phyloP scores from a whole-genome alignment of 2,329 filamentous ascomycete species.

The Exophiala calicioides region DNA sequence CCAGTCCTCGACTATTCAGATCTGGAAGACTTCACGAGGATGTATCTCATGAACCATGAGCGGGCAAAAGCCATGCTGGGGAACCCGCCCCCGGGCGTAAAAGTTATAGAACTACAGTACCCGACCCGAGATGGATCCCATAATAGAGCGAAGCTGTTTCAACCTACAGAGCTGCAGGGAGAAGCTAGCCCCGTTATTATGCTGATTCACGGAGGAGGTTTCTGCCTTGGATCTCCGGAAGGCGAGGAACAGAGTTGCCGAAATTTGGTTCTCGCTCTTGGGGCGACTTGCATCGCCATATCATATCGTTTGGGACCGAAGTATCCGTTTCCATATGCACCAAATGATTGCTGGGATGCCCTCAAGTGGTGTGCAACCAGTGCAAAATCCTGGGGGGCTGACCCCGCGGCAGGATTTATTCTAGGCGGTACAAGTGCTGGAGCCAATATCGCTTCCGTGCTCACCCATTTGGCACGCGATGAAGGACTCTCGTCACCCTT shows the following conservation, averaged over 20 bases:
- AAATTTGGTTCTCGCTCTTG: conserved; percentile 20
- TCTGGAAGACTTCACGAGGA: conserved; percentile 3
- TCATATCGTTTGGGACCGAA: conserved; percentile 25
- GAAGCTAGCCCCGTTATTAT: conserved; percentile 22
- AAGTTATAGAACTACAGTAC: conserved; percentile 23
- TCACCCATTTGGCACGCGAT: conserved; percentile 38
- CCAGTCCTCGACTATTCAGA: conserved; percentile 13
- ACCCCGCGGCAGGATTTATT: conserved; percentile 49
- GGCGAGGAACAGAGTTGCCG: conserved; percentile 24
- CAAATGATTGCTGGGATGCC: conserved; percentile 16
- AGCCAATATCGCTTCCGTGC: conserved; percentile 36
- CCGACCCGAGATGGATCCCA: conserved; percentile 27
- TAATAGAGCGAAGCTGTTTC: conserved; percentile 24
- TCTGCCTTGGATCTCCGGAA: conserved; percentile 28
- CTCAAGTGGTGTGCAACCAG: conserved; percentile 12
- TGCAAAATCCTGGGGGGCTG: conserved; percentile 37
- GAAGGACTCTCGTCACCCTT: conserved; percentile 41
- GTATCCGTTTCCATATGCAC: conserved; percentile 23
- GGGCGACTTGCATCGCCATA: conserved; percentile 13
- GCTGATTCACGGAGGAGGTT: conserved; percentile 31
- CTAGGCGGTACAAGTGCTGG: conserved; percentile 53
- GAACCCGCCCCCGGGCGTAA: conserved; percentile 17
- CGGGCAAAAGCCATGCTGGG: conserved; percentile 12
- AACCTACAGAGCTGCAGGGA: conserved; percentile 8
- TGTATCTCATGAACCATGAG: conserved; percentile 14